These are phyloP conservation scores for Fusarium succisae DNA, from an alignment of 2,329 filamentous ascomycete genomes.

Conservation along the genomic window DNA sequence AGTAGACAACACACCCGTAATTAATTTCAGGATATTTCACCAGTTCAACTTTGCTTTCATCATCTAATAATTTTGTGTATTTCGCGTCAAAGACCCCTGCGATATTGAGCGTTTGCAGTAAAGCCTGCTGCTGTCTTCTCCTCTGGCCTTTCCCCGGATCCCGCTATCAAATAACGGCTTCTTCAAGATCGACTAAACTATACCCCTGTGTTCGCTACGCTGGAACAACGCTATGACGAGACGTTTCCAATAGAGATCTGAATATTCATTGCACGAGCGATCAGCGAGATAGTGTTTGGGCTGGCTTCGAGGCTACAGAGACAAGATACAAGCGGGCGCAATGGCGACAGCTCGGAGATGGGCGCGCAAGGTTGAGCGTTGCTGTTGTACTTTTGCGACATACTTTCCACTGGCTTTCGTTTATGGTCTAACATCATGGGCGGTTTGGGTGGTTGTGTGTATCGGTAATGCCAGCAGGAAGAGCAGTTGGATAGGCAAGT, in stretches of 20 bases:
- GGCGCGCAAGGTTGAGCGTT: constrained; percentile 78
- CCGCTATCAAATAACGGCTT: constrained; percentile 11
- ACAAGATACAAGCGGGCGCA: constrained; percentile 2
- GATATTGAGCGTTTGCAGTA: neutral
- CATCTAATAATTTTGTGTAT: constrained; percentile 11
- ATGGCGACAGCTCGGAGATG: constrained; percentile 66
- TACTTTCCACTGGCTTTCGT: constrained; percentile 93
- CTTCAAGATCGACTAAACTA: constrained; percentile 13
- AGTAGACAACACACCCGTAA: neutral
- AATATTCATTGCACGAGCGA: neutral
- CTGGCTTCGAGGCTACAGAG: neutral
- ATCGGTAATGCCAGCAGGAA: constrained; percentile 70
- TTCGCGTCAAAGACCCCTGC: neutral
- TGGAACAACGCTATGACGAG: constrained; percentile 24
- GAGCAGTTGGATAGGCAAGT: constrained; percentile 66
- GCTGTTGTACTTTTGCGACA: constrained; percentile 80
- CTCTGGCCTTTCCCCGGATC: neutral
- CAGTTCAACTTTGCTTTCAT: constrained; percentile 4
- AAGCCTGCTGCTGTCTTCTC: neutral
- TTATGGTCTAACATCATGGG: constrained; percentile 92
- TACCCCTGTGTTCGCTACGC: constrained; percentile 19
- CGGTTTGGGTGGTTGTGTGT: constrained; percentile 83
- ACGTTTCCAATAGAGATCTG: neutral
- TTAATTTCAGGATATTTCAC: constrained; percentile 22
- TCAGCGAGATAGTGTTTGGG: neutral